Evolutionary conservation across 441 rosid species (phyloP).

Genomic region (Adansonia gregorii): DNA sequence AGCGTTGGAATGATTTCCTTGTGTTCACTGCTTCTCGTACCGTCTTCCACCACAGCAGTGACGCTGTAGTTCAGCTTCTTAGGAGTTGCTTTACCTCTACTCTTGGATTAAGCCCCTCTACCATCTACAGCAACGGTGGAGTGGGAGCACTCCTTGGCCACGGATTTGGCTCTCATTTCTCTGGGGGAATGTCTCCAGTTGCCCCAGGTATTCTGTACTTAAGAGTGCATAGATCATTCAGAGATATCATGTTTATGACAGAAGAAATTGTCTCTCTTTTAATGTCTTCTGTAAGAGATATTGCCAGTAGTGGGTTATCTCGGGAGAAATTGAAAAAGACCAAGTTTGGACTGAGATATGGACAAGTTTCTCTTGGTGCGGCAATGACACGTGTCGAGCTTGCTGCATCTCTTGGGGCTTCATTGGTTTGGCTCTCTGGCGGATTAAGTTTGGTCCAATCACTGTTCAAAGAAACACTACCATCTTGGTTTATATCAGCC

Average conservation of each 20-base stretch:
- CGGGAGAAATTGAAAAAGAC: constrained; percentile 62
- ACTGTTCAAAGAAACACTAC: constrained; percentile 80
- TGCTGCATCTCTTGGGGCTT: constrained; percentile 93
- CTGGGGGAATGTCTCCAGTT: constrained; percentile 83
- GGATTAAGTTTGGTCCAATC: constrained; percentile 73
- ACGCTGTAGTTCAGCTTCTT: constrained; percentile 91
- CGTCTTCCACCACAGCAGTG: constrained; percentile 86
- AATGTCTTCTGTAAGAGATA: constrained; percentile 79
- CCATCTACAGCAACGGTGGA: constrained; percentile 70
- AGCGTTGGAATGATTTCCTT: constrained; percentile 92
- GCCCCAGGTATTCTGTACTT: constrained; percentile 93
- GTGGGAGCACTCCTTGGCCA: constrained; percentile 96
- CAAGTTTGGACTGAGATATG: constrained; percentile 70
- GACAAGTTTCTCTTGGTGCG: constrained; percentile 76
- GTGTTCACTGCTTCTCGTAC: constrained; percentile 86
- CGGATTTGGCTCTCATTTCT: constrained; percentile 78
- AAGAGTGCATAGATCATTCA: constrained; percentile 69
- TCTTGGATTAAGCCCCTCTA: constrained; percentile 64
- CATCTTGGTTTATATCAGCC: constrained; percentile 88
- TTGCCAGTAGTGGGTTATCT: constrained; percentile 58
- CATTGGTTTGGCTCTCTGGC: constrained; percentile 85
- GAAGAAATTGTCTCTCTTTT: constrained; percentile 85
- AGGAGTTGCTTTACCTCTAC: constrained; percentile 82
- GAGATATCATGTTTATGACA: constrained; percentile 78
- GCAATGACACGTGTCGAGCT: constrained; percentile 84